Base-by-base conservation (phyloP, 371 early-diverging fungal genomes). In the Conidiobolus incongruus region DNA sequence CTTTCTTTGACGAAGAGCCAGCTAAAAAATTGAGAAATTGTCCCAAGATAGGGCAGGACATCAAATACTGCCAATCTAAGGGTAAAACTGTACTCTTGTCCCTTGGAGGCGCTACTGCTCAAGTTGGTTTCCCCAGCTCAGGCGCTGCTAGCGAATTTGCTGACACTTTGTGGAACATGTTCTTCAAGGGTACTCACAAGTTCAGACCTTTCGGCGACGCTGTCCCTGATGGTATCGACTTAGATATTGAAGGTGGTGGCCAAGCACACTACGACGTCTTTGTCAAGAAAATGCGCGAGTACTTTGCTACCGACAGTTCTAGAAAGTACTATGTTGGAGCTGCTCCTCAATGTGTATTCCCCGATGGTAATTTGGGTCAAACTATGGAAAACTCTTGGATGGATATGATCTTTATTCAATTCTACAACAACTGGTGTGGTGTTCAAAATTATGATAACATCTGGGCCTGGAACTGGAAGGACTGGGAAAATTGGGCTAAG, bases 331-430 rank as follows among this genome's bases (percentile, higher is more conserved):
- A 62, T 31, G 54, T 68, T 46, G 48, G 65, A 0, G 65, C 59
- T 0, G 64, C 69, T 0, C 69, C 68, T 0, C 66, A 68, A 35
- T 69, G 70, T 33, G 60, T 57, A 0, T 69, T 49, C 35, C 67
- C 67, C 0, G 53, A 57, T 35, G 49, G 46, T 1, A 50, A 51
- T 21, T 36, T 57, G 4, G 48, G 52, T 2, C 24, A 15, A 2
- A 67, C 66, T 12, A 54, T 77, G 19, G 62, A 62, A 23, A 35
- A 54, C 0, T 60, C 70, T 0, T 65, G 71, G 50, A 62, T 81
- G 38, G 81, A 81, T 53, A 62, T 74, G 53, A 65, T 77, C 4
- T 73, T 56, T 52, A 67, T 77, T n/a, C 77, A 78, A 51, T 78
- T 78, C 44, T 78, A 78, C 58, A 78, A 78, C 59, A 74, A 75